Percentiles rank a stretch among this genome's conserved stretches.
Conservation (phyloP, 2,329 filamentous ascomycete species). For the Penicillium sp. region DNA sequence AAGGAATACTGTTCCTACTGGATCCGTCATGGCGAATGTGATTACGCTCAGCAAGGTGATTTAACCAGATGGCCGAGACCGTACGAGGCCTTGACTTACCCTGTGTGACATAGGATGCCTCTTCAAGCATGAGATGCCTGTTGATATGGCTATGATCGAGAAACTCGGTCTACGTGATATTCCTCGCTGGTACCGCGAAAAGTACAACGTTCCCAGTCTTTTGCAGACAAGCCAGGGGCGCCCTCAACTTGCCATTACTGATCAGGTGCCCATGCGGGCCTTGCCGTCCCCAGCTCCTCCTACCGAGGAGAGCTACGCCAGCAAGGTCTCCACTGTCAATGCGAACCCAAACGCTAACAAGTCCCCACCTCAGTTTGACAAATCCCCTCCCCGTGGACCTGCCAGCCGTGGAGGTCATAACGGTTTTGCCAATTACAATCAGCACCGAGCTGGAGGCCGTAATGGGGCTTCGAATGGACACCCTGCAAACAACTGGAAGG, state of each 20-base stretch:
- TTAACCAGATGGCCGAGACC: neutral
- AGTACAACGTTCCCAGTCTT: conserved; percentile 35
- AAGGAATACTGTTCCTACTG: conserved; percentile 88
- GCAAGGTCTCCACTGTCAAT: neutral
- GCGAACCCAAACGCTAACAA: neutral
- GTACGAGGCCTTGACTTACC: conserved; percentile 1
- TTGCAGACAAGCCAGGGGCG: conserved; percentile 16
- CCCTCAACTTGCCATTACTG: conserved; percentile 9
- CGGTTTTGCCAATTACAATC: neutral
- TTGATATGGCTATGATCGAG: conserved; percentile 62
- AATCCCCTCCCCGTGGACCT: neutral
- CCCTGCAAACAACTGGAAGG: neutral
- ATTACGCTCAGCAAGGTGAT: conserved; percentile 71
- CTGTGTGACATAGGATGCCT: conserved; percentile 60
- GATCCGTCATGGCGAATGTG: conserved; percentile 81
- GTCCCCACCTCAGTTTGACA: neutral
- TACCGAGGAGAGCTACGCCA: neutral
- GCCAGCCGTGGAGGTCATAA: neutral
- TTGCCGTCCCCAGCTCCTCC: conserved; percentile 1
- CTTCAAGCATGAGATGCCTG: conserved; percentile 88
- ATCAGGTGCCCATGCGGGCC: conserved; percentile 20
- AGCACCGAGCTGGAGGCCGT: neutral
- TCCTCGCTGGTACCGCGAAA: conserved; percentile 58
- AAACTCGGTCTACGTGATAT: conserved; percentile 63
- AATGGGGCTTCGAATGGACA: neutral